A percentile compares a stretch with the other conserved stretches of the same genome.
These are phyloP conservation scores for Lactifluus hygrophoroides DNA, from an alignment of 768 basidiomycete genomes.

Conservation along the genomic window DNA sequence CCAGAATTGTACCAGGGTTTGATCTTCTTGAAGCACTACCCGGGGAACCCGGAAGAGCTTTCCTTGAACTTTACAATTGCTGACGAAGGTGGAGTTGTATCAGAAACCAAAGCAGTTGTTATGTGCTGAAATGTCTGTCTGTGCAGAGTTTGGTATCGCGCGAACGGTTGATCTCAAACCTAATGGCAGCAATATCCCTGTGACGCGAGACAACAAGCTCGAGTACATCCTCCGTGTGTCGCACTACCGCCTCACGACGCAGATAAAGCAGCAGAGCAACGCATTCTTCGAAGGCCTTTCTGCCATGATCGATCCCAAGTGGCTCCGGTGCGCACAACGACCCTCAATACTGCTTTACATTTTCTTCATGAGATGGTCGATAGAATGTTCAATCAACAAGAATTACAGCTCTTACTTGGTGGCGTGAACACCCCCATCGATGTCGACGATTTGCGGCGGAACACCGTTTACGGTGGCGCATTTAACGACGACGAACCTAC, in stretches of 20 bases:
- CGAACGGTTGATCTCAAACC: conserved; percentile 71
- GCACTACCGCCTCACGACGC: conserved; percentile 79
- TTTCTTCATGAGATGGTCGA: background rate
- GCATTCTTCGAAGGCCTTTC: conserved; percentile 90
- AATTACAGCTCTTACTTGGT: conserved; percentile 85
- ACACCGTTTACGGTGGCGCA: conserved; percentile 79
- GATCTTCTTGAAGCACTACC: conserved; percentile 87
- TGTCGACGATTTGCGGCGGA: conserved; percentile 63
- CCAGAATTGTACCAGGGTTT: conserved; percentile 89
- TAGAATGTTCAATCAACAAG: conserved; percentile 97
- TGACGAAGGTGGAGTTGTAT: conserved; percentile 55
- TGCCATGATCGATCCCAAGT: conserved; percentile 87
- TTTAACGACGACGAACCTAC: conserved; percentile 65
- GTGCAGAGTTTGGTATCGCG: conserved; percentile 72
- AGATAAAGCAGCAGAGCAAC: conserved; percentile 77
- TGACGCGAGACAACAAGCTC: conserved; percentile 83
- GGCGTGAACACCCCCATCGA: conserved; percentile 83
- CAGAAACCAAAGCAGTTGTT: background rate
- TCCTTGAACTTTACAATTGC: conserved; percentile 85
- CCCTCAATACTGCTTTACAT: background rate
- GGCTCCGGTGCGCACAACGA: conserved; percentile 49
- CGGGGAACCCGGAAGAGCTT: conserved; percentile 78
- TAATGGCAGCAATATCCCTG: conserved; percentile 71
- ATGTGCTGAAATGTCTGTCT: background rate
- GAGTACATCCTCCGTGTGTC: conserved; percentile 87